Evolutionary conservation across 2,329 filamentous ascomycete species (phyloP).

Genomic region (Fusarium sp.): DNA sequence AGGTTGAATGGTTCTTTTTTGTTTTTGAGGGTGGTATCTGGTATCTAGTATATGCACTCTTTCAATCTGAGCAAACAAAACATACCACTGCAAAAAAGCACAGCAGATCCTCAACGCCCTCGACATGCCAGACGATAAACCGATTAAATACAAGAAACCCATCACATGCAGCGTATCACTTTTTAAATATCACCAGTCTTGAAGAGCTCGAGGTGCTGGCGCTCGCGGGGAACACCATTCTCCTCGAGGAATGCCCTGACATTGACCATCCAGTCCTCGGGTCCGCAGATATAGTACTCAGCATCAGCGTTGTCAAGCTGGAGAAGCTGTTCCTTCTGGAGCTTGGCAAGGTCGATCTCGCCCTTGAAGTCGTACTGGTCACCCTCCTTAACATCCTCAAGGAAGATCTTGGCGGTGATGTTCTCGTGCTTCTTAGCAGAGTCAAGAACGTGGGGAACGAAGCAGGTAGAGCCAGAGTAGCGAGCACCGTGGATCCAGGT

Average conservation of each 20-base stretch:
- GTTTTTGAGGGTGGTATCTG: slow-evolving; percentile 1
- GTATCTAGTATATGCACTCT: slow-evolving; percentile 29
- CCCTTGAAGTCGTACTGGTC: slow-evolving; percentile 67
- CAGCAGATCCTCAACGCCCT: slow-evolving; percentile 29
- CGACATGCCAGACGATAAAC: slow-evolving; percentile 16
- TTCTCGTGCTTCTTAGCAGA: slow-evolving; percentile 49
- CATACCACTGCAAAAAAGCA: neutral
- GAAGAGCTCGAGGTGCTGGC: slow-evolving; percentile 74
- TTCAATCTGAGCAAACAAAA: slow-evolving; percentile 15
- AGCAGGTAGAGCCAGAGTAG: slow-evolving; percentile 61
- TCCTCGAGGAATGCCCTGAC: slow-evolving; percentile 60
- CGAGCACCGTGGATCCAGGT: slow-evolving; percentile 71
- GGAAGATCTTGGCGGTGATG: slow-evolving; percentile 61
- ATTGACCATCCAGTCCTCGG: slow-evolving; percentile 73
- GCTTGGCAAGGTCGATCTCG: slow-evolving; percentile 63
- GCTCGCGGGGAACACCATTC: slow-evolving; percentile 64
- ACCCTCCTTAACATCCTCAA: slow-evolving; percentile 59
- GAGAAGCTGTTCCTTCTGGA: slow-evolving; percentile 63
- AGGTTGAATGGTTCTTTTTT: neutral
- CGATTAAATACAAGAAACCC: neutral
- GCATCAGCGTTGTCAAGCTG: slow-evolving; percentile 61
- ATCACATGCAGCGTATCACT: neutral
- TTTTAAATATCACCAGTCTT: slow-evolving; percentile 57
- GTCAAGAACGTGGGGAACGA: slow-evolving; percentile 59
- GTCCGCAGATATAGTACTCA: slow-evolving; percentile 78